Evolutionary conservation across 2,329 filamentous ascomycete genomes (phyloP), one percentile per base, ranked within the genome.

Genomic region (Cladophialophora exuberans): DNA sequence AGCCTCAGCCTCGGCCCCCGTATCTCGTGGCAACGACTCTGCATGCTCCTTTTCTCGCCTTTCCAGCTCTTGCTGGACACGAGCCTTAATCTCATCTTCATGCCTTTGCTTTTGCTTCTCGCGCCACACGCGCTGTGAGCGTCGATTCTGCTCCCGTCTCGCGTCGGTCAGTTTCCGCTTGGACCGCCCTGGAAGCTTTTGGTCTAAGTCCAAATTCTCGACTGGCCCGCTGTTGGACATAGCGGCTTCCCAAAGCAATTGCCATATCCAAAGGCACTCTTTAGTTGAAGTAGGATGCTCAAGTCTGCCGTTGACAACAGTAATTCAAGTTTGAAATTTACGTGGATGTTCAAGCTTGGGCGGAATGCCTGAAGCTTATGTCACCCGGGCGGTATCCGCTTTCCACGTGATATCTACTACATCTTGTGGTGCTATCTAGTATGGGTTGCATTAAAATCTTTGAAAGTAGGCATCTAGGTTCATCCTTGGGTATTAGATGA

Each of bases 111-210:
- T 60, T 30, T 57, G 56, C 51, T 47, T 59, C 25, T 59, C 56
- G 10, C 59, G 56, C 47, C 53, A 59, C 31, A 57, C 20, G 13
- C 52, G 57, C 23, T 62, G 60, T 4, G 59, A 58, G 6, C 54
- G 56, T 13, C 60, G 59, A 17, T 62, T 62, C 43, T 62, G 60
- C 28, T 59, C 49, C 10, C 59, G 26, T 22, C 60, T 41, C n/a
- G 58, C 58, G n/a, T 59, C 60, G 17, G 60, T 61, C 18, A 62
- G 31, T 23, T 61, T 77, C 1, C 70, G 69, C 0, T 64, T 66
- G 1, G 67, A 65, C 0, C 15, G 48, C 30, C 23, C 47, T 30
- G 31, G 35, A 18, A 30, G 9, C 33, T 49, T 38, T 7, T n/a
- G 4, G 17, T 31, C 23, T 1, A 23, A 15, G 17, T 17, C 35